A percentile compares a stretch with the other conserved stretches of the same genome.
Evolutionary conservation across 371 early-diverging fungal species (phyloP).

Genomic region (Mucor indicus): DNA sequence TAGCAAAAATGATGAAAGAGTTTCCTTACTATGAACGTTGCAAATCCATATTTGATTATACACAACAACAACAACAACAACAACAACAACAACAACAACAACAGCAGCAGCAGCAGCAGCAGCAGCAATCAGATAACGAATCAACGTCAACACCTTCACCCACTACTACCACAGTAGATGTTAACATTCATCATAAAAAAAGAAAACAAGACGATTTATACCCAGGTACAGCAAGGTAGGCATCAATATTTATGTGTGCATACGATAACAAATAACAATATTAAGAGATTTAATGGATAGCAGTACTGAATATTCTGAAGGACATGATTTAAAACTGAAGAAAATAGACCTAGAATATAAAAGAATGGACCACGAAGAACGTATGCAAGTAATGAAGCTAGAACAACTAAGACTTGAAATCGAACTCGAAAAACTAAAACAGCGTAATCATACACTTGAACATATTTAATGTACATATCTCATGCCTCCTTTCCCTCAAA

Average conservation of each 20-base stretch:
- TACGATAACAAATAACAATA: too few species aligned
- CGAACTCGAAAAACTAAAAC: conserved; percentile 29
- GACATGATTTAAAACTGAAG: conserved; percentile 14
- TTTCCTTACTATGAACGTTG: conserved; percentile 35
- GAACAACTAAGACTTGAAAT: conserved; percentile 37
- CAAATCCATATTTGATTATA: conserved; percentile 17
- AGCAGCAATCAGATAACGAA: too few species aligned
- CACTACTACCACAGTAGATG: too few species aligned
- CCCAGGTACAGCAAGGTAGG: too few species aligned
- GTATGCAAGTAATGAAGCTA: conserved; percentile 38
- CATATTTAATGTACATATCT: too few species aligned
- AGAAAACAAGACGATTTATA: too few species aligned
- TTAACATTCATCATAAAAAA: too few species aligned
- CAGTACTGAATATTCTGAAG: conserved; percentile 8
- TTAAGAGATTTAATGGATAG: too few species aligned
- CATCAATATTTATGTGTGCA: too few species aligned
- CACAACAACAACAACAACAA: conserved; percentile 4
- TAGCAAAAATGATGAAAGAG: conserved; percentile 33
- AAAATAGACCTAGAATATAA: conserved; percentile 25
- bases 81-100: neutral
- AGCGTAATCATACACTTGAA: conserved; percentile 1
- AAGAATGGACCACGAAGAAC: conserved; percentile 37
- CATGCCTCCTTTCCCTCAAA: neutral
- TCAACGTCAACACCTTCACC: too few species aligned
- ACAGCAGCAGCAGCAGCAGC: neutral